These are phyloP conservation scores for Suillus ampliporus DNA, from an alignment of 768 basidiomycete genomes.

Conservation along the genomic window DNA sequence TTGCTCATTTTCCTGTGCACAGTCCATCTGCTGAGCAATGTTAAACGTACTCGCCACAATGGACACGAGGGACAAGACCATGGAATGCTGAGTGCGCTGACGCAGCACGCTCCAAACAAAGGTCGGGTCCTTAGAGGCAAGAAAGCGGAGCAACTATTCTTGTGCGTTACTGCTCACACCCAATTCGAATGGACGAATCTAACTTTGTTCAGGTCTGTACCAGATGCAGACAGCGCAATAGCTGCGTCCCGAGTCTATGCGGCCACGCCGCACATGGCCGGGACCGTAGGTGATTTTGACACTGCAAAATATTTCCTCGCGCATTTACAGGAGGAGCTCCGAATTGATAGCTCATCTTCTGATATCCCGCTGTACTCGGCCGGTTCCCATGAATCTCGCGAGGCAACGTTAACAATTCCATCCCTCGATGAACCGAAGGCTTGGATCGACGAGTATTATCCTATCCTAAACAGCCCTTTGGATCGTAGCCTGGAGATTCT, in stretches of 20 bases:
- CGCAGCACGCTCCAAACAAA: slow-evolving; percentile 20
- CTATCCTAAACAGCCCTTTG: slow-evolving; percentile 72
- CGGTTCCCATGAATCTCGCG: slow-evolving; percentile 57
- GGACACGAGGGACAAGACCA: slow-evolving; percentile 12
- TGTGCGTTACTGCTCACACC: slow-evolving; percentile 38
- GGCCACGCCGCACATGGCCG: slow-evolving; percentile 65
- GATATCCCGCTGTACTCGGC: slow-evolving; percentile 57
- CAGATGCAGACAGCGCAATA: slow-evolving; percentile 54
- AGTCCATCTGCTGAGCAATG: slow-evolving; percentile 18
- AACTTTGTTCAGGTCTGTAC: slow-evolving; percentile 48
- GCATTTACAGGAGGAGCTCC: slow-evolving; percentile 57
- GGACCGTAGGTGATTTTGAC: slow-evolving; percentile 56
- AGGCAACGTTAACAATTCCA: slow-evolving; percentile 56
- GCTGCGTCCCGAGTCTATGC: slow-evolving; percentile 58
- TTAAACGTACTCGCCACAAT: neutral
- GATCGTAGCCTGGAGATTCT: slow-evolving; percentile 60
- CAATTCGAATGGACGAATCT: neutral
- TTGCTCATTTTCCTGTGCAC: slow-evolving; percentile 12
- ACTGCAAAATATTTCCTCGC: slow-evolving; percentile 62
- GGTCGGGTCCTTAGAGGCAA: slow-evolving; percentile 36
- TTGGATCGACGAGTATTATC: slow-evolving; percentile 78
- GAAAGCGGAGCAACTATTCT: slow-evolving; percentile 49
- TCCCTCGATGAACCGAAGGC: slow-evolving; percentile 47
- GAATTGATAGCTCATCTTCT: slow-evolving; percentile 35
- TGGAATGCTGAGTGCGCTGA: slow-evolving; percentile 23